Percentiles rank a stretch among this genome's conserved stretches.
Conservation (phyloP, 495 filamentous ascomycete genomes). For the Xanthoparmelia taractica region DNA sequence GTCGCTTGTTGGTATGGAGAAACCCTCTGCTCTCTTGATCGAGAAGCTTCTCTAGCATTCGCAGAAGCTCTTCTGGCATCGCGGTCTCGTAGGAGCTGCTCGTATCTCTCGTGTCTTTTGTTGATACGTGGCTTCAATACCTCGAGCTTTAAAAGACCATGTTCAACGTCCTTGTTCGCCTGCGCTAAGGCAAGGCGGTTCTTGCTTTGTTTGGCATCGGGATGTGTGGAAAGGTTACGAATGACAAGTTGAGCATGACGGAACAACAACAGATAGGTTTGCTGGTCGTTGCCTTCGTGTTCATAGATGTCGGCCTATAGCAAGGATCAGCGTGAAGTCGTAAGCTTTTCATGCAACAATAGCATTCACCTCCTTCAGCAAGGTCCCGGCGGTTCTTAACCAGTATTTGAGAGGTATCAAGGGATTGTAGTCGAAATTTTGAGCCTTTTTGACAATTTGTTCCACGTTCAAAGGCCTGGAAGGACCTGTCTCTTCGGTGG, state of each 20-base stretch:
- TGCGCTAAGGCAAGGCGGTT: constrained; percentile 41
- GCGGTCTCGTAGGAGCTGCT: constrained; percentile 45
- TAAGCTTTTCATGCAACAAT: background rate
- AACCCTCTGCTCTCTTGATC: constrained; percentile 9
- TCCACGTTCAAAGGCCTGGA: constrained; percentile 58
- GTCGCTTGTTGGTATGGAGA: constrained; percentile 9
- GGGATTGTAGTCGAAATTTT: constrained; percentile 71
- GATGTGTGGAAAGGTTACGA: constrained; percentile 53
- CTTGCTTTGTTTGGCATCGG: constrained; percentile 43
- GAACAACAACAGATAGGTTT: constrained; percentile 79
- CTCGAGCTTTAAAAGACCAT: constrained; percentile 53
- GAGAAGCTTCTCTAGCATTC: constrained; percentile 11
- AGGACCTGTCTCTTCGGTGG: constrained; percentile 12
- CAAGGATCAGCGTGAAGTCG: background rate
- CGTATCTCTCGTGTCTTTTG: constrained; percentile 54
- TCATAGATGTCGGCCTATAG: constrained; percentile 68
- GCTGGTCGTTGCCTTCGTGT: constrained; percentile 73
- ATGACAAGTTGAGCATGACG: constrained; percentile 69
- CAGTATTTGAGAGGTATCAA: constrained; percentile 67
- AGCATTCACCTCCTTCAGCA: constrained; percentile 64
- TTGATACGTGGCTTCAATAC: constrained; percentile 59
- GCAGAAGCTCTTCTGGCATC: constrained; percentile 32
- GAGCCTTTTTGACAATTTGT: constrained; percentile 62
- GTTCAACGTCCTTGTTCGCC: constrained; percentile 47
- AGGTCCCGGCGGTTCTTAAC: constrained; percentile 68